Base-by-base conservation (phyloP, 768 basidiomycete species). In the Naematelia aurantialba region DNA sequence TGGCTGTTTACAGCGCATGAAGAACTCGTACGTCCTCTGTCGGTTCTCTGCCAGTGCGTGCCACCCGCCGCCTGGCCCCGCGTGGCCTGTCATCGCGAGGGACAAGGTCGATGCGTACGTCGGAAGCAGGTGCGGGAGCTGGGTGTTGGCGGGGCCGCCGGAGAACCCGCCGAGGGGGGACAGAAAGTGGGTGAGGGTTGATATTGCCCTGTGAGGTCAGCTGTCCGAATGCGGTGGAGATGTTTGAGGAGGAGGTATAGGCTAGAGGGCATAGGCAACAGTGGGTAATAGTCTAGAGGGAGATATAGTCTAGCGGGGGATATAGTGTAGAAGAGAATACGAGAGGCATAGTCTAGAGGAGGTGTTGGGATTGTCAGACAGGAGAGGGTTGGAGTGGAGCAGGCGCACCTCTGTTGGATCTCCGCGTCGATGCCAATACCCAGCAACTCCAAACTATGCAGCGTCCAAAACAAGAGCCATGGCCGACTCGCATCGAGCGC, bases 401-500 rank as follows among this genome's bases (percentile, higher is more conserved):
- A n/a, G n/a, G n/a, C n/a, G n/a, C 47, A 91, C 91, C 84, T 81
- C 63, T 89, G 85, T 74, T 86, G 88, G 68, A 84, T 91, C 19
- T 79, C 81, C 1, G 86, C 85, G 80, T 93, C 91, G 51, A 94
- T 68, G 1, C 80, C 86, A 5, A 89, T 85, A 51, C 91, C 89
- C 45, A 94, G 72, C 1, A 85, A 72, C 66, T 88, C 87, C 68
- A 96, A 87, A 13, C 86, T 81, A 67, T 99, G 92, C 10, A 93
- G 73, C 0, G 85, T 86, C 93, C 96, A 98, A 78, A 89, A 97
- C 59, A 97, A 74, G 26, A 97, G 79, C 96, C 96, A 98, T 0
- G 96, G 89, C 68, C 94, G 87, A 65, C 89, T 92, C 0, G 94
- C 93, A 73, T 98, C 96, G 68, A 97, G 88, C 47, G 85, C 85